Evolutionary conservation across 305 asterid genomes (phyloP).

Genomic region (Petunia hybrid): DNA sequence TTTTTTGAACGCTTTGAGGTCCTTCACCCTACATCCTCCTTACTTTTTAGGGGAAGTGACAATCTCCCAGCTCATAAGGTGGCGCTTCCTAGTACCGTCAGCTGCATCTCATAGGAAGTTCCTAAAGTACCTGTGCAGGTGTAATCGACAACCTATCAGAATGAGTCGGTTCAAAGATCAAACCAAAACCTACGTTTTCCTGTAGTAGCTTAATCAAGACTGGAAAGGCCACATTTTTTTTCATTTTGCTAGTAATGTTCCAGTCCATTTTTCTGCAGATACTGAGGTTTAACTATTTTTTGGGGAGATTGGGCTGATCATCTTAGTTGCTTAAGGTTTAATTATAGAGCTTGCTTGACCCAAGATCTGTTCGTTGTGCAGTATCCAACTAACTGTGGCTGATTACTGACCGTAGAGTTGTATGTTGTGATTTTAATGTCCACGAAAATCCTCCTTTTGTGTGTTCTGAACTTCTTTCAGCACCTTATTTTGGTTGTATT

Average conservation of each 20-base stretch:
- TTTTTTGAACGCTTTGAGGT: background rate
- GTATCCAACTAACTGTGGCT: background rate
- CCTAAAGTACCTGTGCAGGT: too few species aligned
- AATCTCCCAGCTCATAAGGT: background rate
- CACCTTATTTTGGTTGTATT: background rate
- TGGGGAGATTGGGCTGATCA: background rate
- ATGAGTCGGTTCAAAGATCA: background rate
- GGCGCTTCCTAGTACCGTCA: background rate
- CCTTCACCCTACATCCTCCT: slow-evolving; percentile 10
- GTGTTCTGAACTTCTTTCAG: background rate
- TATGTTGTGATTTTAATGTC: background rate
- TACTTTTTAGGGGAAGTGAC: slow-evolving; percentile 1
- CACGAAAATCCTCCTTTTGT: background rate
- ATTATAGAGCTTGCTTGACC: background rate
- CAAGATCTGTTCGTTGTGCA: background rate
- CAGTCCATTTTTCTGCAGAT: background rate
- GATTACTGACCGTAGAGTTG: background rate
- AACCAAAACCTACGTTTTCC: background rate
- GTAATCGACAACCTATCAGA: too few species aligned
- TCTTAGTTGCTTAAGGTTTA: slow-evolving; percentile 7
- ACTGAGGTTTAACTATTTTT: background rate
- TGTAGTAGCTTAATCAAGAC: slow-evolving; percentile 1
- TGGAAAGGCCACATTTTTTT: background rate
- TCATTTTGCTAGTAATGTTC: background rate
- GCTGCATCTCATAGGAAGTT: background rate